Conservation (phyloP, 345 rosid species). For the Noccaea bulbosa region DNA sequence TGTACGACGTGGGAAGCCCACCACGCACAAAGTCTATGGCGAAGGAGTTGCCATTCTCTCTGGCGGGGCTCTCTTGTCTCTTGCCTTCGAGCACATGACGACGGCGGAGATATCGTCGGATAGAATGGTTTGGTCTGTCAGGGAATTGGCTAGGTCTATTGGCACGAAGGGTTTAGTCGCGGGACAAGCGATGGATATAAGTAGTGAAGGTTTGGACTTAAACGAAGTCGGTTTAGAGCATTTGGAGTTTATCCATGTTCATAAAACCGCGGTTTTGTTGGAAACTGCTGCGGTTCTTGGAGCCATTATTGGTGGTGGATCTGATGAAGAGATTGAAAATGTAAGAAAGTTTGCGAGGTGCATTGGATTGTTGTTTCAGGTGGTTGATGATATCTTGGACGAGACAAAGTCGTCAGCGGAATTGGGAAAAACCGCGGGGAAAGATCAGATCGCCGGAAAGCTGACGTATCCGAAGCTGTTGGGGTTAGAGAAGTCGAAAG, state of each 20-base stretch:
- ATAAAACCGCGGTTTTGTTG: slow-evolving; percentile 77
- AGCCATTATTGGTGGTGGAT: slow-evolving; percentile 78
- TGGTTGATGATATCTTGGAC: slow-evolving; percentile 93
- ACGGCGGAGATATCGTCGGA: slow-evolving; percentile 42
- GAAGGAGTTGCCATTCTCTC: slow-evolving; percentile 66
- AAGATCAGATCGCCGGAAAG: slow-evolving; percentile 79
- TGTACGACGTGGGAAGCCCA: slow-evolving; percentile 65
- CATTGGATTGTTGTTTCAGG: slow-evolving; percentile 88
- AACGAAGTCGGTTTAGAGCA: slow-evolving; percentile 58
- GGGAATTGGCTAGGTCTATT: slow-evolving; percentile 68
- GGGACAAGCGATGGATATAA: slow-evolving; percentile 83
- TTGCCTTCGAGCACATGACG: slow-evolving; percentile 59
- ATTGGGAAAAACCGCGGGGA: slow-evolving; percentile 92
- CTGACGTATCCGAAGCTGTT: slow-evolving; percentile 75
- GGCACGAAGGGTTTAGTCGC: slow-evolving; percentile 81
- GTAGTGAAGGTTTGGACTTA: slow-evolving; percentile 61
- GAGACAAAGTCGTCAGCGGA: slow-evolving; percentile 82
- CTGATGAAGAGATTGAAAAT: slow-evolving; percentile 67
- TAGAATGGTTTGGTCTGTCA: slow-evolving; percentile 58
- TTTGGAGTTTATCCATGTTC: slow-evolving; percentile 82
- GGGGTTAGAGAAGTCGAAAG: slow-evolving; percentile 73
- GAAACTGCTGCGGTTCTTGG: slow-evolving; percentile 86
- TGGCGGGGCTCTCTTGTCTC: slow-evolving; percentile 60
- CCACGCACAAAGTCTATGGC: slow-evolving; percentile 58
- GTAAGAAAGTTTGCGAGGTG: slow-evolving; percentile 71